Evolutionary conservation across 2,329 filamentous ascomycete genomes (phyloP), one percentile per base, ranked within the genome.

Genomic region (Fusarium domesticum): DNA sequence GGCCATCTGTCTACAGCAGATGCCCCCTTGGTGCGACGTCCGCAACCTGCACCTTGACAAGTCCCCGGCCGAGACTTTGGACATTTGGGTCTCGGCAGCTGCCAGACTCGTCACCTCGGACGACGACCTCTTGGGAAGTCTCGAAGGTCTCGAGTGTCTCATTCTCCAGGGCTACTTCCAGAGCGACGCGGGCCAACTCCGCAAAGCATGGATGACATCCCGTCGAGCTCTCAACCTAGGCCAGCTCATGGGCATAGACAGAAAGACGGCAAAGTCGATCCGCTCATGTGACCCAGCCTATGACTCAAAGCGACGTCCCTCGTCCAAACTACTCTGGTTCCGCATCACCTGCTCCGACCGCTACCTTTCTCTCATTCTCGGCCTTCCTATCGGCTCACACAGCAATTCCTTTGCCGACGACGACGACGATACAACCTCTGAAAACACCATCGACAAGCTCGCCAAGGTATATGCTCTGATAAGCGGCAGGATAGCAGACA

Each of bases 101-200:
- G 55, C 58, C 3, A 62, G 65, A 5, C 59, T 71, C 5, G 72
- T 81, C 4, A 73, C 73, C 0, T 69, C 68, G 4, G 72, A 78
- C 30, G 75, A 81, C 35, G 72, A 77, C 31, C 61, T 82, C 4
- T 60, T 76, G 1, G 71, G 72, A 17, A 75, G 70, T 3, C 55
- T 74, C 2, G 77, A 81, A 55, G 77, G 77, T 2, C 56, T 81
- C 1, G 74, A 80, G 57, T 74, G 73, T 39, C 61, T 82, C 0
- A 56, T 73, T 17, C 58, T 82, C 0, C 65, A 76, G 30, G 66
- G 68, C 15, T 59, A 75, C 40, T 78, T 73, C 52, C 73, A 79
- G 40, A 66, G 69, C 30, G 78, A 80, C 43, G 69, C 67, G 1
- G 79, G 79, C 1, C 78, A 77, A 35, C 63, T 80, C 2, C 71